phyloP scores from a whole-genome alignment of 495 filamentous ascomycete species.

The Xylaria acuta region DNA sequence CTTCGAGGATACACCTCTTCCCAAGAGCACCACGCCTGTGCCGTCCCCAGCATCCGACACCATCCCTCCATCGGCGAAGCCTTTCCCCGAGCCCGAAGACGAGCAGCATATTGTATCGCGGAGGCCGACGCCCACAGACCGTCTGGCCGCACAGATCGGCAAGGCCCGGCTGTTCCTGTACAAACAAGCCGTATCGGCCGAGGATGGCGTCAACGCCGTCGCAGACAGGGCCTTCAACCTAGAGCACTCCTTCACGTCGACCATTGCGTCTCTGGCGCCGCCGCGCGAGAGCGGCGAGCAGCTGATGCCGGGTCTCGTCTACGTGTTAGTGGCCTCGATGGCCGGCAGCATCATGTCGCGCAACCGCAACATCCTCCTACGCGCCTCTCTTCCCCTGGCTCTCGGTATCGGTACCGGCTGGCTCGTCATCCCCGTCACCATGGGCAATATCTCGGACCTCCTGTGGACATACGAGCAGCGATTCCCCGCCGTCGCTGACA shows the following conservation, averaged over 20 bases:
- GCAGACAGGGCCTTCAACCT: conserved; percentile 77
- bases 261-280: conserved; percentile 85
- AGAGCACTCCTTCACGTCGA: conserved; percentile 84
- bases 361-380: conserved; percentile 81
- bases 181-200: conserved; percentile 69
- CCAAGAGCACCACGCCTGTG: conserved; percentile 43
- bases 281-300: conserved; percentile 80
- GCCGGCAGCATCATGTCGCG: conserved; percentile 86
- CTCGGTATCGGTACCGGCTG: conserved; percentile 77
- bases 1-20: conserved; percentile 50
- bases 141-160: conserved; percentile 83
- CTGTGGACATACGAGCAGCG: conserved; percentile 89
- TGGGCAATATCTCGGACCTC: conserved; percentile 82
- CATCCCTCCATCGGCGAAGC: conserved; percentile 43
- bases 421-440: conserved; percentile 76
- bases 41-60: conserved; percentile 39
- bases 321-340: conserved; percentile 92
- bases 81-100: conserved; percentile 31
- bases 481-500: conserved; percentile 78
- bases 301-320: conserved; percentile 83
- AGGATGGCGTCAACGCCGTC: conserved; percentile 77
- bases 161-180: conserved; percentile 82
- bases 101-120: conserved; percentile 37
- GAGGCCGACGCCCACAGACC: conserved; percentile 84
- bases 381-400: conserved; percentile 71